Evolutionary conservation across 1,284 basidiomycete genomes (phyloP).

Genomic region (Moniliella sp.): DNA sequence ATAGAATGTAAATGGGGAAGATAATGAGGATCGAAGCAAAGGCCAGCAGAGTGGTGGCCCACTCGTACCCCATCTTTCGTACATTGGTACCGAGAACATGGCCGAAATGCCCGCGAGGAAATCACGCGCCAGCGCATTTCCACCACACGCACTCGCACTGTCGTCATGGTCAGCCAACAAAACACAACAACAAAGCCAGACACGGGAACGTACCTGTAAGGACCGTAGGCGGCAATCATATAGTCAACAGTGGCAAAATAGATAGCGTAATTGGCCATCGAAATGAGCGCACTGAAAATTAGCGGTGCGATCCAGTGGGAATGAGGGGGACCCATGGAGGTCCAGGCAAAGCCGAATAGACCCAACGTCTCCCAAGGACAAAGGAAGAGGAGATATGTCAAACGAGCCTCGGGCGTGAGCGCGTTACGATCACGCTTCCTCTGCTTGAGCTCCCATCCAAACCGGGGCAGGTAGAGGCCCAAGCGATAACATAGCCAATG

Average conservation of each 20-base stretch:
- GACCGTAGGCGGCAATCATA: too few species aligned
- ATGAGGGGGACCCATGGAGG: constrained; percentile 29
- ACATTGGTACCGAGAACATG: constrained; percentile 36
- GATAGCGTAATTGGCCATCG: constrained; percentile 20
- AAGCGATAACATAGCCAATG: constrained; percentile 36
- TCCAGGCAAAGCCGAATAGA: constrained; percentile 38
- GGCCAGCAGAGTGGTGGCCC: too few species aligned
- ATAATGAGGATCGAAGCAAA: too few species aligned
- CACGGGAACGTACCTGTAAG: constrained; percentile 8
- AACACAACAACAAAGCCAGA: constrained; percentile 35
- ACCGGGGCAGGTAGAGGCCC: constrained; percentile 32
- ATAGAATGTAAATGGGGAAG: too few species aligned
- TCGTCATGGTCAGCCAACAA: constrained; percentile 36
- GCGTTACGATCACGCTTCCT: too few species aligned
- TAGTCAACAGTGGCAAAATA: not conserved
- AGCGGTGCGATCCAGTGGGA: constrained; percentile 37
- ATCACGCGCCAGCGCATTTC: constrained; percentile 28
- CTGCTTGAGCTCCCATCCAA: too few species aligned
- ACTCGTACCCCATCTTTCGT: too few species aligned
- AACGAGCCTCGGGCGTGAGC: constrained; percentile 34
- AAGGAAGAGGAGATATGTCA: constrained; percentile 34
- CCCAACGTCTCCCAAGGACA: constrained; percentile 34
- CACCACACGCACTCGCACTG: constrained; percentile 34
- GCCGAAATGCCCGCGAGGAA: constrained; percentile 36
- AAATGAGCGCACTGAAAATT: constrained; percentile 35